Evolutionary conservation across 202 grass and related monocot species (phyloP).

Genomic region (Carex sylvatica): DNA sequence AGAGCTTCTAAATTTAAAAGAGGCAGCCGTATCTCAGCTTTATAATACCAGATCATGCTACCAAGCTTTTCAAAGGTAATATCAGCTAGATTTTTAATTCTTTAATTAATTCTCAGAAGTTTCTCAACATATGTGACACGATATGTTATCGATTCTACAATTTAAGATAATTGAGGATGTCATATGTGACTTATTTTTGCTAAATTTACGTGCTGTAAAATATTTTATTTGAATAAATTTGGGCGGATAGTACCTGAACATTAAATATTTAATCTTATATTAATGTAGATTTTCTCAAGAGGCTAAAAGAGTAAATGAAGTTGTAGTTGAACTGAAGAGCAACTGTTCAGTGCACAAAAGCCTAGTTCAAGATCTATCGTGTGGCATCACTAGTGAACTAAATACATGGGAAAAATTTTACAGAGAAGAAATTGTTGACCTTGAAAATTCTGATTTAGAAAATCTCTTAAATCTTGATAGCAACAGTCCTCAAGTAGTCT

Average conservation of each 20-base stretch:
- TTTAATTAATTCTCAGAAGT: not conserved
- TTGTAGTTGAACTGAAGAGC: slow-evolving; percentile 72
- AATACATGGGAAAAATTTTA: slow-evolving; percentile 60
- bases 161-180: not conserved
- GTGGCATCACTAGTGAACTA: slow-evolving; percentile 61
- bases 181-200: not conserved
- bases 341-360: slow-evolving; percentile 78
- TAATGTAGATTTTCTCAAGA: slow-evolving; percentile 78
- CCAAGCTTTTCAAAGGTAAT: slow-evolving; percentile 23
- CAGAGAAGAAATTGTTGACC: slow-evolving; percentile 41
- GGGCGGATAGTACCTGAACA: not conserved
- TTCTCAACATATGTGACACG: not conserved
- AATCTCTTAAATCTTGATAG: slow-evolving; percentile 49
- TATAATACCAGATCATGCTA: not conserved
- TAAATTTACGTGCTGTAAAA: not conserved
- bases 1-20: slow-evolving; percentile 12
- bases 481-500: slow-evolving; percentile 45
- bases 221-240: not conserved
- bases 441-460: slow-evolving; percentile 54
- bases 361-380: slow-evolving; percentile 79
- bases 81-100: not conserved
- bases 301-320: slow-evolving; percentile 67
- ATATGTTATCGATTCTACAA: not conserved
- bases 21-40: not conserved
- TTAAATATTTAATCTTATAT: not conserved